A percentile compares a stretch with the other conserved stretches of the same genome.
Evolutionary conservation across 495 filamentous ascomycete species (phyloP).

Genomic region (Xylaria flabelliformis): DNA sequence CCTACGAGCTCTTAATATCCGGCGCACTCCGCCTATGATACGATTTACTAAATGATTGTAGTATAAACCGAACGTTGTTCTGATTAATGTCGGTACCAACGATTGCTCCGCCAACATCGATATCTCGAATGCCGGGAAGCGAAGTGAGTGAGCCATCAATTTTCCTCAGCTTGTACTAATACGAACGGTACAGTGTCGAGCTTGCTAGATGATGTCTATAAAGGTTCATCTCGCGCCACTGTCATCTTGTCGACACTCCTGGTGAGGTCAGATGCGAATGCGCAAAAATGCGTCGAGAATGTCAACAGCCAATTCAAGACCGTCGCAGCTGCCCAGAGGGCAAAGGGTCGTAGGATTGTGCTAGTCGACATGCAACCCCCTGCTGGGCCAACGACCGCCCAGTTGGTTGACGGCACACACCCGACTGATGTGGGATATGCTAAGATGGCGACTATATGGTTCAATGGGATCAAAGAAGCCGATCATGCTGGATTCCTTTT

Average conservation of each 20-base stretch:
- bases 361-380: conserved; percentile 57
- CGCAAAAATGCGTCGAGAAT: conserved; percentile 38
- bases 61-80: conserved; percentile 56
- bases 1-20: background rate
- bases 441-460: conserved; percentile 61
- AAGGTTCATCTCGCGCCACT: conserved; percentile 48
- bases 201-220: conserved; percentile 48
- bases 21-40: background rate
- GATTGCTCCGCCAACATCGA: conserved; percentile 45
- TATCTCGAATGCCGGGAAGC: conserved; percentile 39
- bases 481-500: conserved; percentile 35
- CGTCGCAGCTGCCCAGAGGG: conserved; percentile 42
- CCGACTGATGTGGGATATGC: conserved; percentile 56
- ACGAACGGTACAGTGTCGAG: conserved; percentile 9
- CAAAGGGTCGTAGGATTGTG: conserved; percentile 42
- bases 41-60: conserved; percentile 4
- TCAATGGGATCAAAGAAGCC: conserved; percentile 45
- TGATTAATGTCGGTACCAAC: conserved; percentile 59
- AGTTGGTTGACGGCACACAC: conserved; percentile 56
- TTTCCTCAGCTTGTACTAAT: background rate
- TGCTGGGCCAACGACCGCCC: conserved; percentile 34
- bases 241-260: conserved; percentile 59
- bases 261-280: conserved; percentile 37
- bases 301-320: conserved; percentile 51
- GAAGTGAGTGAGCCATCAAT: conserved; percentile 28